phyloP scores from a whole-genome alignment of 495 filamentous ascomycete genomes.

The Elaphomyces granulatus region DNA sequence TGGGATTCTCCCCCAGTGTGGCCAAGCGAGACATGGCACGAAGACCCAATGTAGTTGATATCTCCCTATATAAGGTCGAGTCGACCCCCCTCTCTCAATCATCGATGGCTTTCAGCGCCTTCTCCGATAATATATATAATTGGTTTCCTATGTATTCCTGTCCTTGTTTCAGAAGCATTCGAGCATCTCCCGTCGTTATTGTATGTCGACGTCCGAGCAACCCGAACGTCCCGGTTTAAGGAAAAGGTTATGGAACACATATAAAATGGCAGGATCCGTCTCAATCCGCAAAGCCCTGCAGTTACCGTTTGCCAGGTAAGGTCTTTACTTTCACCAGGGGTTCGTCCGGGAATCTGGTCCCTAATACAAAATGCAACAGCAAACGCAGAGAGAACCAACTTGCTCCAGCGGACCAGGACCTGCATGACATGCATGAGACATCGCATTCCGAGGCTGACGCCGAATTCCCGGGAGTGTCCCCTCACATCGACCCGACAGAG shows the following conservation, averaged over 20 bases:
- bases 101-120: neutral
- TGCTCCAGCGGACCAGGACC: too few species aligned
- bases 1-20: too few species aligned
- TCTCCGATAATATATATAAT: neutral
- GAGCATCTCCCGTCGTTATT: too few species aligned
- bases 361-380: too few species aligned
- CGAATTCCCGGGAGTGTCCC: constrained; percentile 7
- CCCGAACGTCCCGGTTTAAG: neutral
- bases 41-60: too few species aligned
- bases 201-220: neutral
- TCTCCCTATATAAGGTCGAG: neutral
- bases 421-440: constrained; percentile 7
- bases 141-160: neutral
- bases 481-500: constrained; percentile 54
- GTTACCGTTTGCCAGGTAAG: neutral
- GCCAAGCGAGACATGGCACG: too few species aligned
- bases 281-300: neutral
- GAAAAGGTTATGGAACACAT: neutral
- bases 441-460: constrained; percentile 1
- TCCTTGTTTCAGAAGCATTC: neutral
- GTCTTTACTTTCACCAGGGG: constrained; percentile 6
- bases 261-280: neutral
- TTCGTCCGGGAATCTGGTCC: constrained; percentile 9
- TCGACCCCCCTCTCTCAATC: neutral
- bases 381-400: too few species aligned